phyloP scores from a whole-genome alignment of 257 asterid genomes.

The Petrea volubilis region DNA sequence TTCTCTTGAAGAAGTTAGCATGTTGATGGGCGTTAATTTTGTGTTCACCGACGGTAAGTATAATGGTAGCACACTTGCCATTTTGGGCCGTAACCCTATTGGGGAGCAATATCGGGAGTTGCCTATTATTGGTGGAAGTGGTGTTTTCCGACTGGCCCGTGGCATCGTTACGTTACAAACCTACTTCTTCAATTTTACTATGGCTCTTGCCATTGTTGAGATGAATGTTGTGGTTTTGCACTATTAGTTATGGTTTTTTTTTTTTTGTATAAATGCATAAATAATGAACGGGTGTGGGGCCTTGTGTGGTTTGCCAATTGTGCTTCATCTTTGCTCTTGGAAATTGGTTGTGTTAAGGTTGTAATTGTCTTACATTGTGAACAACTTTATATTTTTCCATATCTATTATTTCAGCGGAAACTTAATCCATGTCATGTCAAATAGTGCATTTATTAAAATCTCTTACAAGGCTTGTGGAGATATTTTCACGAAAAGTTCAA shows the following conservation, averaged over 20 bases:
- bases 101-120: conserved; percentile 36
- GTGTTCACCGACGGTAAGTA: conserved; percentile 31
- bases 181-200: conserved; percentile 13
- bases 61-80: conserved; percentile 38
- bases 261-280: not conserved
- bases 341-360: not conserved
- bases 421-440: too few relatives aligned
- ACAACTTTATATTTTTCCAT: too few relatives aligned
- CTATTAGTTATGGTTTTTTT: not conserved
- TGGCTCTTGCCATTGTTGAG: conserved; percentile 29
- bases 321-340: not conserved
- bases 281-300: not conserved
- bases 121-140: conserved; percentile 43
- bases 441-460: too few relatives aligned
- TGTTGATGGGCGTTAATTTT: conserved; percentile 31
- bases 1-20: conserved; percentile 24
- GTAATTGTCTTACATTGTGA: not conserved
- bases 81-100: conserved; percentile 32
- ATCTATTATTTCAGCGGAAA: too few relatives aligned
- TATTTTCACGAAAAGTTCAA: too few relatives aligned
- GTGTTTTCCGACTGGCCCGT: conserved; percentile 38
- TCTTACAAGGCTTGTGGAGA: not conserved
- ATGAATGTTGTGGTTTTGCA: conserved; percentile 26
- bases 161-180: conserved; percentile 40
- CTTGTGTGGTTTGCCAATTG: not conserved